A percentile compares a stretch with the other conserved stretches of the same genome.
Evolutionary conservation across 140 eudicot species (phyloP).

Genomic region (Erigeron philadelphicus): DNA sequence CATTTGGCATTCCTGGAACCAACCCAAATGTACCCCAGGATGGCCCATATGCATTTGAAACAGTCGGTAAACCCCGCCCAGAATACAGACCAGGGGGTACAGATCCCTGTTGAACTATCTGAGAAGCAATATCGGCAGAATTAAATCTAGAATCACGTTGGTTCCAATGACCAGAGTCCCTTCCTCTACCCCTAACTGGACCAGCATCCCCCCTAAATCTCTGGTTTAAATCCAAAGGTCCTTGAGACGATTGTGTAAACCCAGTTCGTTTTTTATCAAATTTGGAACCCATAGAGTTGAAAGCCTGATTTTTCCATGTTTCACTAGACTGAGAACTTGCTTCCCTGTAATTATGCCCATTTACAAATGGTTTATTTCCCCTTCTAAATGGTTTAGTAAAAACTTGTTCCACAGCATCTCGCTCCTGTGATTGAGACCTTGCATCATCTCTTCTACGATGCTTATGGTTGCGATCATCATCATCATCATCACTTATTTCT

Average conservation of each 20-base stretch:
- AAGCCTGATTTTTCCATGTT: conserved; percentile 40
- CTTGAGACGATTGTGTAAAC: conserved; percentile 40
- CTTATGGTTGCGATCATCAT: conserved; percentile 99
- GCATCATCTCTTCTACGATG: conserved; percentile 81
- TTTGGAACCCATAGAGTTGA: conserved; percentile 37
- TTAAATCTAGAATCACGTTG: conserved; percentile 61
- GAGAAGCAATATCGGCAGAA: conserved; percentile 48
- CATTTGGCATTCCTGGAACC: conserved; percentile 76
- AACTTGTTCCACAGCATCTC: conserved; percentile 58
- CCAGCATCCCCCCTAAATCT: conserved; percentile 61
- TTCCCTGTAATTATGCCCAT: conserved; percentile 56
- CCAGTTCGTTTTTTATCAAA: conserved; percentile 62
- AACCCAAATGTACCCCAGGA: conserved; percentile 57
- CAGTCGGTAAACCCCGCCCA: conserved; percentile 43
- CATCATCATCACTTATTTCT: conserved; percentile 93
- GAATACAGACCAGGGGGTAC: conserved; percentile 31
- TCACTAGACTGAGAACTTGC: conserved; percentile 56
- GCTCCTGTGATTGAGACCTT: conserved; percentile 65
- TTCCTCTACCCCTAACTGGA: conserved; percentile 68
- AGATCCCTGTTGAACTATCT: conserved; percentile 29
- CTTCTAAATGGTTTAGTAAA: conserved; percentile 56
- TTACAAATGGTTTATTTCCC: conserved; percentile 58
- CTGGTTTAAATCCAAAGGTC: conserved; percentile 45
- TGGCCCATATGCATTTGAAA: conserved; percentile 43
- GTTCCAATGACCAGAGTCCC: conserved; percentile 47